Conservation (phyloP, 192 early-diverging fungal species). For the Coemansia guatemalensis region DNA sequence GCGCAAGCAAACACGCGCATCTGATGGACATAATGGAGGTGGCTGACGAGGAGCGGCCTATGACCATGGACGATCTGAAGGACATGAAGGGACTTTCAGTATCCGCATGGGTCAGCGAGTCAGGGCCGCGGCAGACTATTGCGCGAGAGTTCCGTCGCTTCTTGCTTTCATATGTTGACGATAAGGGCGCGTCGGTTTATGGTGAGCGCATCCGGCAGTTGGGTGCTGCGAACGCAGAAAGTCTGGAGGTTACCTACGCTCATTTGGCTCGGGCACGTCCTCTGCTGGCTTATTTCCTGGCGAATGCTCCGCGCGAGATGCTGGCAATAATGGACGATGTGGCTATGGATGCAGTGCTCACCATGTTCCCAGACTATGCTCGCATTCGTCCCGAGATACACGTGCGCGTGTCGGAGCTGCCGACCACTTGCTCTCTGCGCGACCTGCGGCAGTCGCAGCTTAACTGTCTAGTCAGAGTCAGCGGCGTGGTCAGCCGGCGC, state of each 20-base stretch:
- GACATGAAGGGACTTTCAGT: slow-evolving; percentile 83
- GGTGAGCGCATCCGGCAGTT: slow-evolving; percentile 87
- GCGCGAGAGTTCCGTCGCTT: slow-evolving; percentile 87
- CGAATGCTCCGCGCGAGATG: slow-evolving; percentile 86
- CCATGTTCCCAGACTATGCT: slow-evolving; percentile 89
- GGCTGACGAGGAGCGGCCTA: slow-evolving; percentile 64
- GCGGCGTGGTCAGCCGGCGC: slow-evolving; percentile 90
- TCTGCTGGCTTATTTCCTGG: slow-evolving; percentile 85
- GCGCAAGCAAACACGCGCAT: slow-evolving; percentile 41
- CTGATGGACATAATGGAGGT: slow-evolving; percentile 61
- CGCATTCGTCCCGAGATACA: slow-evolving; percentile 90
- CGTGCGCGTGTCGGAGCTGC: slow-evolving; percentile 89
- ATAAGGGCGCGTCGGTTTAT: slow-evolving; percentile 87
- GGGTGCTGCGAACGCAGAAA: slow-evolving; percentile 84
- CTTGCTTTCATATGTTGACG: slow-evolving; percentile 81
- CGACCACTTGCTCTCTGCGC: slow-evolving; percentile 79
- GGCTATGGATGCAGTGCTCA: slow-evolving; percentile 85
- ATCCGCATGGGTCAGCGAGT: slow-evolving; percentile 82
- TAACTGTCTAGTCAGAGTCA: slow-evolving; percentile 87
- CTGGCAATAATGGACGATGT: slow-evolving; percentile 91
- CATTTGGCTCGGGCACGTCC: slow-evolving; percentile 79
- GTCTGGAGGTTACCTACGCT: slow-evolving; percentile 82
- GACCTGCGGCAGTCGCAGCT: slow-evolving; percentile 90
- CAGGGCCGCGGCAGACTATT: slow-evolving; percentile 80
- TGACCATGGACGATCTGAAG: slow-evolving; percentile 74